These are phyloP conservation scores for Dendrobium huoshanense DNA, from an alignment of 106 monocot species.

Conservation along the genomic window DNA sequence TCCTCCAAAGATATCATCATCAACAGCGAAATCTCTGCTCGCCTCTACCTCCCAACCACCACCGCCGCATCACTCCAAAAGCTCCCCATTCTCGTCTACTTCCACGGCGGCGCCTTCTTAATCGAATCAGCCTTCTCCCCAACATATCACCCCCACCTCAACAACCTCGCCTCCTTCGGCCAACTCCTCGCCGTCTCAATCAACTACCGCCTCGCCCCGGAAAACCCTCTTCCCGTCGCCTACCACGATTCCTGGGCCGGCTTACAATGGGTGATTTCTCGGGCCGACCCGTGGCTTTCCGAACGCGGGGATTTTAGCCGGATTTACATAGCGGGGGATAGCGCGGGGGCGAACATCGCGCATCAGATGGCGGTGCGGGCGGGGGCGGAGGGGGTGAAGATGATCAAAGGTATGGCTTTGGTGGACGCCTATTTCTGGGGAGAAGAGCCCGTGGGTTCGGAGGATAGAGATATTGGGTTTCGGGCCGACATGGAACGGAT, in stretches of 20 bases:
- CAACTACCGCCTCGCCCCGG: conserved; percentile 37
- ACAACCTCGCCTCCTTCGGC: conserved; percentile 1
- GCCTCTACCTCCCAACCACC: conserved; percentile 6
- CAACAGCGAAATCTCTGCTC: not conserved
- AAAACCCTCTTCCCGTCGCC: conserved; percentile 20
- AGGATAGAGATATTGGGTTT: not conserved
- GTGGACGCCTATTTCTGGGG: conserved; percentile 8
- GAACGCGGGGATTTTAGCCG: not conserved
- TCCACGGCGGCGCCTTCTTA: conserved; percentile 15
- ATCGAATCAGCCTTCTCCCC: conserved; percentile 9
- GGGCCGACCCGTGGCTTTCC: conserved; percentile 5
- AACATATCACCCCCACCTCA: conserved; percentile 13
- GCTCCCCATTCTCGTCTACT: conserved; percentile 12
- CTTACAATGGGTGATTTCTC: not conserved
- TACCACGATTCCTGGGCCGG: conserved; percentile 19
- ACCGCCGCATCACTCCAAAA: not conserved
- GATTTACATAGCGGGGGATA: conserved; percentile 4
- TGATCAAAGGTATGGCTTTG: conserved; percentile 6
- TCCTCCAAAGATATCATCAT: conserved; percentile 9
- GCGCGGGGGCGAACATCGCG: conserved; percentile 15
- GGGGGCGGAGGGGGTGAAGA: not conserved
- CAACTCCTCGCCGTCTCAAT: conserved; percentile 15
- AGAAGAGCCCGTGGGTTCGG: not conserved
- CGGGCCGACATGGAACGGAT: not conserved
- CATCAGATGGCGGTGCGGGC: conserved; percentile 13